Base-by-base conservation (phyloP, 75 land plant species). In the Pinus albicaulis region DNA sequence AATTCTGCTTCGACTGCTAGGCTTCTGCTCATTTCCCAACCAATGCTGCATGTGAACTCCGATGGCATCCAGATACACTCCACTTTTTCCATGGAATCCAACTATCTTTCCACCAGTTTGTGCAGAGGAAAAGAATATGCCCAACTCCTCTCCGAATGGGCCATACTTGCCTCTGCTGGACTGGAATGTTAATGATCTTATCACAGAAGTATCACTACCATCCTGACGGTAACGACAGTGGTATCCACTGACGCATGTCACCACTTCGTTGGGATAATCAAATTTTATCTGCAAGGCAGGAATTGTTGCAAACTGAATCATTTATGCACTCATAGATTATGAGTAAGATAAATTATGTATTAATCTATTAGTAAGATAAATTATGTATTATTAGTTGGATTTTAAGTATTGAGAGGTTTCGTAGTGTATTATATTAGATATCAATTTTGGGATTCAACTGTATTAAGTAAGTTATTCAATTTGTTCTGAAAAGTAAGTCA, bases 71-170 rank as follows among this genome's bases (percentile, higher is more conserved):
- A 89, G 20, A 61, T 73, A 89, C 60, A 74, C 71, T 56, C 90
- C 88, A 19, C 77, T 77, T 70, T n/a, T 60, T 11, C 76, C 76
- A 22, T 60, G 76, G 70, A 58, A 75, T n/a, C 90, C 90, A 24
- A 89, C 86, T 72, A 89, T 79, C 70, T 89, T 89, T 26, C 90
- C 90, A 10, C 82, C 85, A 26, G 83, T 89, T 13, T 76, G 79
- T 12, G 80, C 55, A 59, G 86, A 86, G 19, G 86, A 80, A 74
- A 89, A 89, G 80, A 59, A 86, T 22, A 71, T 83, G 16, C 88
- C 90, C 1, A 77, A 17, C 71, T 89, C 90, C 55, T 83, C 88
- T 5, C 90, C 90, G 74, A 76, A 89, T 12, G 90, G 90, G 36
- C 88, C 90, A 52, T 83, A 86, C 64, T 78, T 86, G 0, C 80